Evolutionary conservation across 2,329 filamentous ascomycete species (phyloP), one percentile per base, ranked within the genome.

Genomic region (Alternaria postmessia): DNA sequence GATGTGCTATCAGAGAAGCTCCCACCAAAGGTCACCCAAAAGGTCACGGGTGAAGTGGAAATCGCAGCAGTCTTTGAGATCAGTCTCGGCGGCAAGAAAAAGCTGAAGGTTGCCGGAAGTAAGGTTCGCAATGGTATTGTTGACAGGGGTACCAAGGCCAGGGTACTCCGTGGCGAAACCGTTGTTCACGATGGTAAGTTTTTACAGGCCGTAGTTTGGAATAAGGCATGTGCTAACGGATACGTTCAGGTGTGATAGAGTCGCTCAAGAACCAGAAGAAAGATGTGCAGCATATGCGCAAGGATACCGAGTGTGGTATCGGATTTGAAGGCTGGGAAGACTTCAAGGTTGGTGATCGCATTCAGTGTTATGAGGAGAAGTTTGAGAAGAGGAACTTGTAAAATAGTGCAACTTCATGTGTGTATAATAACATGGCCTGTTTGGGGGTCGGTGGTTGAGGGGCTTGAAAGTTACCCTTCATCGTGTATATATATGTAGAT

Each of bases 221-320:
- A 34, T 14, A 22, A 6, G 20, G 12, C 9, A 1, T 42, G 0
- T 32, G 38, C 57, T 66, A 60, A 66, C 66, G 22, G 24, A 46
- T 3, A 44, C 16, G 7, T 57, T 28, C 59, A 97, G 94, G 94
- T 66, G 85, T 85, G 52, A 87, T 98, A 43, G 85, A 88, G 18
- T 92, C 92, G 1, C 87, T 99, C 59, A 97, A 95, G 81, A 91
- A 96, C 72, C 88, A 91, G 77, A 97, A 98, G 85, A 96, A 96
- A 77, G 92, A 97, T 66, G 91, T 95, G 30, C 83, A 84, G 46
- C 92, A 97, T 74, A 95, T 96, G 88, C 89, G 88, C 71, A 98
- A 96, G 80, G 94, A 93, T 59, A 88, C 86, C n/a, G 95, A 99
- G 79, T 99, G 95, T 72, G 95, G 95, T 67, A 89, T 99, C 67